Conservation (phyloP, 495 filamentous ascomycete genomes). For the Durotheca rogersii region DNA sequence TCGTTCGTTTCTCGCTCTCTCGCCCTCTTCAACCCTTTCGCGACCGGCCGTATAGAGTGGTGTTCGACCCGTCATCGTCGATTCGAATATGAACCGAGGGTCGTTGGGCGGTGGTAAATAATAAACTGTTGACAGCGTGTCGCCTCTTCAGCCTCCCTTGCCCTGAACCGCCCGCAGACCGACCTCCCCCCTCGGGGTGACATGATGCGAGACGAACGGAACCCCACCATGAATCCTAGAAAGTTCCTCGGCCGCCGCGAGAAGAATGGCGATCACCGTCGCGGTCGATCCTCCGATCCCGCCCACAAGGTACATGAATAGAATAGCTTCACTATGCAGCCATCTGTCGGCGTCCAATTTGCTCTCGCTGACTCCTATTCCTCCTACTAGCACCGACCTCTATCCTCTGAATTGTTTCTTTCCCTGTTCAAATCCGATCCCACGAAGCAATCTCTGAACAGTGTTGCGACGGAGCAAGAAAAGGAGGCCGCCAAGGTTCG, state of each 20-base stretch:
- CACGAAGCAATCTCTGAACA: slow-evolving; percentile 52
- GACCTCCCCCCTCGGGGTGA: neutral
- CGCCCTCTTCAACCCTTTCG: too few relatives aligned
- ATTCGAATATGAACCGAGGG: slow-evolving; percentile 19
- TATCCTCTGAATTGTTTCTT: slow-evolving; percentile 47
- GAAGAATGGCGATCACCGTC: slow-evolving; percentile 57
- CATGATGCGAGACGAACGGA: slow-evolving; percentile 9
- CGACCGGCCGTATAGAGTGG: too few relatives aligned
- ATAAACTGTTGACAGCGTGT: slow-evolving; percentile 13
- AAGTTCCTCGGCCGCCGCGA: slow-evolving; percentile 74
- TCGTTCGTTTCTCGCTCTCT: too few relatives aligned
- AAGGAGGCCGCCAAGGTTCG: slow-evolving; percentile 45
- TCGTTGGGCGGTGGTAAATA: slow-evolving; percentile 14
- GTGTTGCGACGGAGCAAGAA: slow-evolving; percentile 55
- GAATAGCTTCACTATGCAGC: too few relatives aligned
- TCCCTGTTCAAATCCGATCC: slow-evolving; percentile 59
- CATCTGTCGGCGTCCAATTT: too few relatives aligned
- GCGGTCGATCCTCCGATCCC: slow-evolving; percentile 49
- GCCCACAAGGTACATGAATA: slow-evolving; percentile 58
- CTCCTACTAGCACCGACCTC: slow-evolving; percentile 38
- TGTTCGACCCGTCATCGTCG: neutral
- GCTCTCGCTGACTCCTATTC: slow-evolving; percentile 27
- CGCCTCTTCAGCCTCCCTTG: slow-evolving; percentile 4
- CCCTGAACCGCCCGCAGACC: slow-evolving; percentile 1
- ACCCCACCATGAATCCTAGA: slow-evolving; percentile 42